Percentiles rank a stretch among this genome's conserved stretches.
Conservation (phyloP, 306 rosid species). For the Lathyrus oleraceus region DNA sequence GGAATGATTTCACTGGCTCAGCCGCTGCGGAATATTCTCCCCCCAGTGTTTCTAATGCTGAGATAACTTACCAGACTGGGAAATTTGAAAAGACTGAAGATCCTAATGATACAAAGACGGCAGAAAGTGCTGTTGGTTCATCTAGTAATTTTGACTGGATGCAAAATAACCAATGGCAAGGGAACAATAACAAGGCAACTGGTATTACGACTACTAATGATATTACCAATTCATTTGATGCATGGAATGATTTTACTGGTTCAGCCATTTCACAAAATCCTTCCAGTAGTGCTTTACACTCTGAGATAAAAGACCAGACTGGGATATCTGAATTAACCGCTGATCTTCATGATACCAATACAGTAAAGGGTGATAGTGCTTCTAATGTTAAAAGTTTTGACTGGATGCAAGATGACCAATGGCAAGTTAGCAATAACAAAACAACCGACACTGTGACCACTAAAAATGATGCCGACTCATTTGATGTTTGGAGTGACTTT, state of each 20-base stretch:
- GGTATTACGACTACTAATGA: conserved; percentile 37
- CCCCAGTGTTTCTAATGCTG: conserved; percentile 42
- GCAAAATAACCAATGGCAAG: conserved; percentile 52
- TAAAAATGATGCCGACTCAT: conserved; percentile 41
- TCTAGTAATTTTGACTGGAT: conserved; percentile 52
- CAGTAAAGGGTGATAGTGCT: conserved; percentile 36
- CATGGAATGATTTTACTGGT: conserved; percentile 72
- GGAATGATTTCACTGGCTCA: conserved; percentile 68
- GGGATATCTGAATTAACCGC: conserved; percentile 48
- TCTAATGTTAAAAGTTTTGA: conserved; percentile 43
- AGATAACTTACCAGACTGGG: conserved; percentile 39
- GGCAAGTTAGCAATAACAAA: conserved; percentile 47
- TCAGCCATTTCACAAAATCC: conserved; percentile 48
- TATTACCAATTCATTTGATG: conserved; percentile 50
- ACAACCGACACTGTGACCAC: conserved; percentile 37
- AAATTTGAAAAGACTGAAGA: conserved; percentile 40
- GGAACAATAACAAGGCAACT: conserved; percentile 38
- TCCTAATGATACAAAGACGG: conserved; percentile 36
- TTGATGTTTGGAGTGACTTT: conserved; percentile 70
- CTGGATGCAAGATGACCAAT: conserved; percentile 54
- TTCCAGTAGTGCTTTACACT: conserved; percentile 42
- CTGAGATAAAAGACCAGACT: conserved; percentile 38
- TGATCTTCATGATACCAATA: conserved; percentile 34
- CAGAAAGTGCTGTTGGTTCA: conserved; percentile 44
- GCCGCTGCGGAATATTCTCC: conserved; percentile 43